Base-by-base conservation (phyloP, 139 green algal species). In the Micractinium conductrix region DNA sequence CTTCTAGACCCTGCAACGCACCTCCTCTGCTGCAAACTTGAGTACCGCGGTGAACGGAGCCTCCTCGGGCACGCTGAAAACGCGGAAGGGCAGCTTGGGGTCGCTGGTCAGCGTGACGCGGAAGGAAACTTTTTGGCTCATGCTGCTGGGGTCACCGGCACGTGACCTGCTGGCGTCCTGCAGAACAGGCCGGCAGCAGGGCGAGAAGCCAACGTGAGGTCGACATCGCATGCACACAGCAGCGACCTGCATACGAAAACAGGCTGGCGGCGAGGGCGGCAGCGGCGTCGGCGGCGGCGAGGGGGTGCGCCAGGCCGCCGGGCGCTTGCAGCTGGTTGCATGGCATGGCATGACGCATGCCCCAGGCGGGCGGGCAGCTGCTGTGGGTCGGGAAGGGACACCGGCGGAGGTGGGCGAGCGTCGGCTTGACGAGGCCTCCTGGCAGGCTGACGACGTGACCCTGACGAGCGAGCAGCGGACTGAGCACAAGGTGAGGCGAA, bases 21-120 rank as follows among this genome's bases (percentile, higher is more conserved):
- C 96, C 95, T 99, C 97, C 83, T 99, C 97, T 48, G 96, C 96
- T 21, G 97, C 95, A 90, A 96, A 99, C 84, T 99, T 99, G 30
- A 99, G 88, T 16, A 99, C 96, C 7, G 97, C 96, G 67, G 96
- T 98, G 86, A 99, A 99, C 0, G 97, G 97, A 0, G 97, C 97
- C 80, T 98, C 94, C 85, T 99, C 97, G 33, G 97, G 97, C 42
- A 99, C 97, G 60, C 86, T 96, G 84, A 99, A 97, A 87, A 98
- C 94, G 93, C 94, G 86, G 86, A 94, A 99, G 0, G 97, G 97
- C 14, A 99, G 95, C 93, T 99, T 99, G 37, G 97, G 96, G 88
- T 99, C 97, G 0, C 92, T 97, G 8, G 97, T 99, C 6, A 99
- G 89, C 2, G 93, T 98, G 35, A 78, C 70, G 42, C 58, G 55